Percentiles rank a stretch among this genome's conserved stretches.
phyloP scores from a whole-genome alignment of 2,329 filamentous ascomycete species.

The Amphichorda felina region DNA sequence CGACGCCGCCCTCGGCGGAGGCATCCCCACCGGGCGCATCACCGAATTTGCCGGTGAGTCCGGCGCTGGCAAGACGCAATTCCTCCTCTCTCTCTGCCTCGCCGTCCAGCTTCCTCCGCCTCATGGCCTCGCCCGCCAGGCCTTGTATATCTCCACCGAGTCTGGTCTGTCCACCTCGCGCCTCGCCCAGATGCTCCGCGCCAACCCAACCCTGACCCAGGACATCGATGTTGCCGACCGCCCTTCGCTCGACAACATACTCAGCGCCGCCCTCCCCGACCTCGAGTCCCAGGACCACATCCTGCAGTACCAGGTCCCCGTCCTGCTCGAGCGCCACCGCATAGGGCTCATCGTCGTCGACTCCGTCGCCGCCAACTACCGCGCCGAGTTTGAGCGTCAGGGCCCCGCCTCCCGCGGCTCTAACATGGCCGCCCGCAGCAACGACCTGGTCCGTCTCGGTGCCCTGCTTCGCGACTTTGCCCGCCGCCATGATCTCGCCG shows the following conservation, averaged over 20 bases:
- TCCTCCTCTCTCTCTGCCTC: slow-evolving; percentile 75
- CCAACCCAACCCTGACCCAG: slow-evolving; percentile 45
- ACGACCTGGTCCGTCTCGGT: slow-evolving; percentile 67
- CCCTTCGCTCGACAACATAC: slow-evolving; percentile 63
- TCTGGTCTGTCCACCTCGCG: slow-evolving; percentile 71
- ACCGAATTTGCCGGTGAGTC: slow-evolving; percentile 90
- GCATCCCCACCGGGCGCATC: slow-evolving; percentile 68
- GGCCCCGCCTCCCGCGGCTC: slow-evolving; percentile 25
- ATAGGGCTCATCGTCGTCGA: slow-evolving; percentile 80
- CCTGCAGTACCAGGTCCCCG: slow-evolving; percentile 80
- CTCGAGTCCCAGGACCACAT: slow-evolving; percentile 95
- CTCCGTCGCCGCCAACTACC: slow-evolving; percentile 90
- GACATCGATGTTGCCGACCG: slow-evolving; percentile 6
- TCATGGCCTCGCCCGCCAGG: slow-evolving; percentile 54
- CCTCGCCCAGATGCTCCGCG: slow-evolving; percentile 64
- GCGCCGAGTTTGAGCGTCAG: slow-evolving; percentile 69
- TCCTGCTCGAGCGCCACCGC: slow-evolving; percentile 63
- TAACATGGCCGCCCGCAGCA: slow-evolving; percentile 63
- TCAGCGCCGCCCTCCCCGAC: slow-evolving; percentile 75
- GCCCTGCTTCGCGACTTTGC: slow-evolving; percentile 67
- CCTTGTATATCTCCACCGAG: slow-evolving; percentile 92
- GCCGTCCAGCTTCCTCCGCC: slow-evolving; percentile 71
- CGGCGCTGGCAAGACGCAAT: slow-evolving; percentile 89
- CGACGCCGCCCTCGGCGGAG: slow-evolving; percentile 61
- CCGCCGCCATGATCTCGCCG: slow-evolving; percentile 58